Percentiles rank a stretch among this genome's conserved stretches.
These are phyloP conservation scores for Euphorbia neoarborescens DNA, from an alignment of 441 rosid species.

Conservation along the genomic window DNA sequence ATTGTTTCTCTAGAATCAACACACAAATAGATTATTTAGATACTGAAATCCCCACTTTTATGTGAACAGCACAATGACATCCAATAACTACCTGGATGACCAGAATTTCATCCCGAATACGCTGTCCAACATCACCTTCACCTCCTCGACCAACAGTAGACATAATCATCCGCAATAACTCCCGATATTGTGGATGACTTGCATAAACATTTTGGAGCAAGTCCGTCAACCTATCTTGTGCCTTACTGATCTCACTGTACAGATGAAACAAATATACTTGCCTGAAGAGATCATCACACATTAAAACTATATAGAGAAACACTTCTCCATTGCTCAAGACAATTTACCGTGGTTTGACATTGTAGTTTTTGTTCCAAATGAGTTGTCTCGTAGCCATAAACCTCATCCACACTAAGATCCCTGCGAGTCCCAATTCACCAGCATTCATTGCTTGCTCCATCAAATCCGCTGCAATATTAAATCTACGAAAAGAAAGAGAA, in stretches of 20 bases:
- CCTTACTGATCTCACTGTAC: constrained; percentile 88
- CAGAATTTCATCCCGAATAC: constrained; percentile 94
- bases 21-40: constrained; percentile 15
- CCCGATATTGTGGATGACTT: constrained; percentile 56
- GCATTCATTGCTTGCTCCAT: constrained; percentile 63
- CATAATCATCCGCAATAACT: constrained; percentile 79
- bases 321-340: constrained; percentile 1
- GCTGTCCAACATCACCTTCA: constrained; percentile 97
- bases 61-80: constrained; percentile 16
- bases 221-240: constrained; percentile 93
- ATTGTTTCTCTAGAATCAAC: constrained; percentile 70
- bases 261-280: constrained; percentile 13
- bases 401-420: constrained; percentile 97
- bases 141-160: constrained; percentile 98
- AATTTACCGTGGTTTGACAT: constrained; percentile 92
- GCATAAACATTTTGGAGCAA: constrained; percentile 55
- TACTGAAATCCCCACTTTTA: neutral
- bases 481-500: constrained; percentile 38
- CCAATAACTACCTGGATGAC: constrained; percentile 75
- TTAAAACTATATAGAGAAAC: constrained; percentile 4
- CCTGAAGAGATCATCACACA: neutral
- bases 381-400: constrained; percentile 99
- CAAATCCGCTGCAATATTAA: constrained; percentile 93
- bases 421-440: constrained; percentile 82
- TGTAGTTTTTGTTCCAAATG: constrained; percentile 97